Evolutionary conservation across 2,329 filamentous ascomycete species (phyloP), one percentile per base, ranked within the genome.

Genomic region (Diaporthe sp.): DNA sequence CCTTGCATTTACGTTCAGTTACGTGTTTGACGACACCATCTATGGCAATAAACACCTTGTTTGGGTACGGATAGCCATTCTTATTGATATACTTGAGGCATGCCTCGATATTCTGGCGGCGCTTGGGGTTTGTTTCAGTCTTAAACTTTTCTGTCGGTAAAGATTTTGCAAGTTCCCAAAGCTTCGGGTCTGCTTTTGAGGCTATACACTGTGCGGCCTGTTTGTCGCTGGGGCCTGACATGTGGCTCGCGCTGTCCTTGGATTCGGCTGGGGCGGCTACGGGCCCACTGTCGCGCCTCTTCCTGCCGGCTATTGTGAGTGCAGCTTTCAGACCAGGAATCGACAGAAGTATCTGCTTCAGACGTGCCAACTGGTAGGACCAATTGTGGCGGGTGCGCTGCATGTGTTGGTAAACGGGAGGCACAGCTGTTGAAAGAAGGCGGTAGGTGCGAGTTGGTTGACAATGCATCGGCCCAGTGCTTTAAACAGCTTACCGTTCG

Each of bases 51-150:
- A 28, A 63, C 13, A 63, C n/a, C n/a, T 63, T 37, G 13, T 28
- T 25, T 44, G 39, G 39, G 5, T 28, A 9, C 12, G n/a, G n/a
- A 44, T 63, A 63, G 37, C 58, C 58, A 44, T 63, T 63, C 58
- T 63, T 37, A 8, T 28, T 44, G 37, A 44, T 3, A 63, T 63
- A 63, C 5, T 44, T 63, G 1, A 63, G 58, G 39, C 39, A 44
- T 31, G n/a, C 53, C 39, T 63, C 39, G 58, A 63, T 63, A 13
- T 63, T 63, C 39, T 37, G 58, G 39, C 39, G 39, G 58, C 58
- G 58, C n/a, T 10, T 15, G 3, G 58, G 37, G 39, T 63, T 15
- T 15, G 7, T 28, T 12, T 63, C 39, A 9, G n/a, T 63, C 58
- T 42, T 1, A 10, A 44, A 37, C 2, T 8, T n/a, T 63, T 44